Conservation (phyloP, 78 protist genomes). For the Mastigamoeba balamuthi region DNA sequence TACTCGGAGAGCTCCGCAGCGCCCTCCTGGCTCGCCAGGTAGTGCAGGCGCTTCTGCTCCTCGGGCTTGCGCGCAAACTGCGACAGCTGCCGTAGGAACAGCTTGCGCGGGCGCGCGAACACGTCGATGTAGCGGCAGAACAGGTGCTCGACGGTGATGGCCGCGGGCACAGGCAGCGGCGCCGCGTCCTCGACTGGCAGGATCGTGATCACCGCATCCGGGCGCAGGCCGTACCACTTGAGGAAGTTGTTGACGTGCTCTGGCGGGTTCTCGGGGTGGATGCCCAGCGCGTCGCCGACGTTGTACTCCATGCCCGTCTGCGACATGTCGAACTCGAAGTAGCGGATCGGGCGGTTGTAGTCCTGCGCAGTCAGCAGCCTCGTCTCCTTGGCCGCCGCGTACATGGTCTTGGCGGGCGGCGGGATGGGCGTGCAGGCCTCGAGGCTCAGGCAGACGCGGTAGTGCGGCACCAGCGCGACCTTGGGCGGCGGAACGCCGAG, state of each 20-base stretch:
- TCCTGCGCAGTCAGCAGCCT: constrained; percentile 22
- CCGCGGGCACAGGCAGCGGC: background rate
- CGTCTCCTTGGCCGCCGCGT: constrained; percentile 8
- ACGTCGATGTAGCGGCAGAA: constrained; percentile 13
- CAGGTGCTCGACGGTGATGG: constrained; percentile 7
- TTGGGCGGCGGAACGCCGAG: background rate
- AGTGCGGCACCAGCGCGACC: background rate
- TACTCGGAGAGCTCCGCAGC: constrained; percentile 10
- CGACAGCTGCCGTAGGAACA: constrained; percentile 17
- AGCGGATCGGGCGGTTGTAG: constrained; percentile 47
- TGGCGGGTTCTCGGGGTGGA: constrained; percentile 36
- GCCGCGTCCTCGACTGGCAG: background rate
- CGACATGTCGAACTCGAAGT: constrained; percentile 37
- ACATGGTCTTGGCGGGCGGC: background rate
- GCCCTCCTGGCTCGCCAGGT: constrained; percentile 15
- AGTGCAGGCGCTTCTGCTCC: constrained; percentile 3
- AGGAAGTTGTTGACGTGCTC: constrained; percentile 29
- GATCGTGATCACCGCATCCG: background rate
- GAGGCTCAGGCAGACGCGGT: background rate
- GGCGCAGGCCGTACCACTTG: constrained; percentile 8
- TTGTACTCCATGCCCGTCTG: constrained; percentile 17
- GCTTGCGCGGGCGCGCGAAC: constrained; percentile 23
- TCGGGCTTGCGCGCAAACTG: constrained; percentile 1
- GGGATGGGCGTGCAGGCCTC: background rate
- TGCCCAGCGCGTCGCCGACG: constrained; percentile 68